Base-by-base conservation (phyloP, 345 rosid species). In the Hirschfeldia incana region DNA sequence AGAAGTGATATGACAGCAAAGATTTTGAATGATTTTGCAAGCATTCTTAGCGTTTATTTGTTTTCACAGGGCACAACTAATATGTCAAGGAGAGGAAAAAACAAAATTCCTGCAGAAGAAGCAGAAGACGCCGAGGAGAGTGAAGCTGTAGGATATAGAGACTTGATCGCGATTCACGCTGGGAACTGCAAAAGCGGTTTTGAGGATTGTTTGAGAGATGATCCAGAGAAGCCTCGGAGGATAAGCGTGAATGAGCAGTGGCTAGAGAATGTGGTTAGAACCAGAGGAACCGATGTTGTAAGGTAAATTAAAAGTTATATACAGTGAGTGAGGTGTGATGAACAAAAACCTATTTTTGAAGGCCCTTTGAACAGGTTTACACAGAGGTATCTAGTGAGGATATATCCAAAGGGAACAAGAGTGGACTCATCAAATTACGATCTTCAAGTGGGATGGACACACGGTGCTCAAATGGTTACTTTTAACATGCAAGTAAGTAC, bases 391-490 rank as follows among this genome's bases (percentile, higher is more conserved):
- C 68, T 92, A 49, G 70, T 94, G 75, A 87, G 98, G 82, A 79
- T 94, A 39, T 92, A 84, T 77, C 98, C 97, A 6, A 94, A 88
- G 85, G 91, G 91, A 4, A 82, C 76, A 37, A 88, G 97, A 12
- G 13, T 94, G 4, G 72, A 82, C 79, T 94, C 98, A 9, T 89
- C 97, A 26, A 94, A 94, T 72, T 94, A 88, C 80, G 84, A 89
- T 71, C 97, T 97, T 5, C 80, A 83, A 5, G 71, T 89, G 8
- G 97, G 97, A 29, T 94, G 97, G 97, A 87, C 81, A 75, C 92
- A 90, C 73, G 98, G 97, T 81, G 97, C 98, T 83, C 98, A 94
- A 83, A 89, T 94, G 98, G 95, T 92, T 67, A 97, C 98, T 46
- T 94, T 92, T 51, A 94, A 94, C 70, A 92, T 94, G 97, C 98